A percentile compares a stretch with the other conserved stretches of the same genome.
These are phyloP conservation scores for Fusarium sp. DNA, from an alignment of 2,329 filamentous ascomycete species.

Conservation along the genomic window DNA sequence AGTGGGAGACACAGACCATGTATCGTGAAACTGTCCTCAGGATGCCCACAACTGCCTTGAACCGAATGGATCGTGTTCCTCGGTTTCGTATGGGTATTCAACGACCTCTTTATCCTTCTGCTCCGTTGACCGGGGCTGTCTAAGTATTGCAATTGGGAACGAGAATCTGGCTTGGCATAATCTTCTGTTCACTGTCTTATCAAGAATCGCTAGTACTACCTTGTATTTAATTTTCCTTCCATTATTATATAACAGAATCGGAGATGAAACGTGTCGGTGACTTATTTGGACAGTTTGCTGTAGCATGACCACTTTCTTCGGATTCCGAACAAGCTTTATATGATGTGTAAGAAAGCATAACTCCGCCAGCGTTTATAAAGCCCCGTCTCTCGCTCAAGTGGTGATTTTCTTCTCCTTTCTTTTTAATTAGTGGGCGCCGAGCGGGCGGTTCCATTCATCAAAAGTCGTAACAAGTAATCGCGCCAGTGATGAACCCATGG, in stretches of 20 bases:
- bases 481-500: constrained; percentile 2
- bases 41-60: constrained; percentile 40
- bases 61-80: constrained; percentile 44
- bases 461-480: background rate
- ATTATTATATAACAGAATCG: background rate
- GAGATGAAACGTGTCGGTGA: no score
- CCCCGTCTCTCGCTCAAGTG: background rate
- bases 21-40: constrained; percentile 46
- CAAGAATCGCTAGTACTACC: background rate
- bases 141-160: background rate
- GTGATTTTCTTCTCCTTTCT: background rate
- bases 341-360: background rate
- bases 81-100: constrained; percentile 46
- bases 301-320: background rate
- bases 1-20: constrained; percentile 47
- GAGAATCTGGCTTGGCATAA: background rate
- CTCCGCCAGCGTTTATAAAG: background rate
- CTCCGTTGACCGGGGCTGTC: constrained; percentile 24
- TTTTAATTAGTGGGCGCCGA: background rate
- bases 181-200: background rate
- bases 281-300: background rate
- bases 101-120: constrained; percentile 35
- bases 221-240: background rate
- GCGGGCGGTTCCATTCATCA: background rate
- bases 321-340: background rate